A percentile compares a stretch with the other conserved stretches of the same genome.
phyloP scores from a whole-genome alignment of 2,329 filamentous ascomycete species.

The Claviceps sp. region DNA sequence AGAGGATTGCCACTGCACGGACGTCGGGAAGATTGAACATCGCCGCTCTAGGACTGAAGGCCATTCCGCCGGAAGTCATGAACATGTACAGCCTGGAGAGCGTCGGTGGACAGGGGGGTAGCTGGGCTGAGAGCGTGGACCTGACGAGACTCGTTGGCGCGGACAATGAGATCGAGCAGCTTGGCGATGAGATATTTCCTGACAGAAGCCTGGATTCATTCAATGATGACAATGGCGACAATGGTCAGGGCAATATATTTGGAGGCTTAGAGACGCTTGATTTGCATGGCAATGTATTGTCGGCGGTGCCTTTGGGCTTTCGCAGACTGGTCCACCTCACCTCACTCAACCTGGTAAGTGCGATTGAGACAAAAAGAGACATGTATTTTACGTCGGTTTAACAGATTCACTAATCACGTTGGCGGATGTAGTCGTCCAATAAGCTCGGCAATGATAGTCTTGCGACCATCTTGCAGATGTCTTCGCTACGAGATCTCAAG shows the following conservation, averaged over 20 bases:
- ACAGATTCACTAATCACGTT: conserved; percentile 9
- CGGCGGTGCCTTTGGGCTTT: conserved; percentile 60
- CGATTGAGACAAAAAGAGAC: not conserved
- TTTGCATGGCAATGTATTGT: conserved; percentile 71
- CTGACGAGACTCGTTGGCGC: conserved; percentile 72
- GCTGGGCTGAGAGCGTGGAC: conserved; percentile 89
- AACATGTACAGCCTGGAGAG: conserved; percentile 79
- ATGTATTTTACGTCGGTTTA: not conserved
- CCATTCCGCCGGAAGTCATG: conserved; percentile 71
- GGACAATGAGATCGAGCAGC: conserved; percentile 70
- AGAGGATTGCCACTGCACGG: conserved; percentile 59
- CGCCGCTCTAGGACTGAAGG: conserved; percentile 64
- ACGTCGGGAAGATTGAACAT: conserved; percentile 78
- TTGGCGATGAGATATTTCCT: conserved; percentile 68
- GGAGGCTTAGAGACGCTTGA: conserved; percentile 70
- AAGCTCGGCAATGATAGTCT: conserved; percentile 60
- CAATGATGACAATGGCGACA: conserved; percentile 48
- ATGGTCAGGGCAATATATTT: conserved; percentile 63
- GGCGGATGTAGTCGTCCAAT: conserved; percentile 54
- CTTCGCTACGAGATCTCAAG: conserved; percentile 62
- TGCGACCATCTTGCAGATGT: conserved; percentile 60
- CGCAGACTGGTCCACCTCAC: conserved; percentile 61
- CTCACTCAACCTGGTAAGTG: conserved; percentile 63
- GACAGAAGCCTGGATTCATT: conserved; percentile 47
- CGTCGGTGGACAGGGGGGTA: conserved; percentile 46